Evolutionary conservation across 495 filamentous ascomycete genomes (phyloP).

Genomic region (Tuber indicum): DNA sequence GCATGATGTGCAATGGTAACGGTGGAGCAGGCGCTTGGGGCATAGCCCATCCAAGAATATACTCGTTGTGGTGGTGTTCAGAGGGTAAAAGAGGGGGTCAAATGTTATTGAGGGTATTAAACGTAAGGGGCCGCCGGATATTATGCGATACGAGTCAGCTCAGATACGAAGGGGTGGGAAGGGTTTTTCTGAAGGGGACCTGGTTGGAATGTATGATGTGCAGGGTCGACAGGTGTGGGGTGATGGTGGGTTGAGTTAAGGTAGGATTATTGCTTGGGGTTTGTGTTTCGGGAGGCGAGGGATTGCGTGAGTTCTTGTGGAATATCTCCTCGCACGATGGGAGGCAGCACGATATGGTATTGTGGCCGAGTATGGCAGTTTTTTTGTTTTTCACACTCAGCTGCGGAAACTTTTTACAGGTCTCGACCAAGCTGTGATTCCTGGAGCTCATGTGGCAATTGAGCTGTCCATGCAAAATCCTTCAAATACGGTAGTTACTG

Average conservation of each 20-base stretch:
- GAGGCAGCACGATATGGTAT: neutral
- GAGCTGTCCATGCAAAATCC: neutral
- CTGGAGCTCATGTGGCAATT: neutral
- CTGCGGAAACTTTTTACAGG: neutral
- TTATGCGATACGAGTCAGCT: slow-evolving; percentile 1
- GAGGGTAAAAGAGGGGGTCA: neutral
- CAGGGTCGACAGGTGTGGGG: neutral
- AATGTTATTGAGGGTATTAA: neutral
- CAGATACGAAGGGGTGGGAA: neutral
- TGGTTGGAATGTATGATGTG: neutral
- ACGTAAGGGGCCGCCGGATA: neutral
- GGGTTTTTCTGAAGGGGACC: neutral
- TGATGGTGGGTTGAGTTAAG: neutral
- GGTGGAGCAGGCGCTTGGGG: neutral
- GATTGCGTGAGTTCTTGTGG: no score
- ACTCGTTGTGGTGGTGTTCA: neutral
- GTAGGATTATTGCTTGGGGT: neutral
- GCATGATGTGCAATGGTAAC: no score
- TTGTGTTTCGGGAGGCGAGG: neutral
- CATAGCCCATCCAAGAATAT: neutral
- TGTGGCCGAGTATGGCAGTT: neutral
- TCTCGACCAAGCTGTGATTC: neutral
- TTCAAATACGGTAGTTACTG: neutral
- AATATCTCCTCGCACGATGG: neutral
- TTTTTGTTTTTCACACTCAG: neutral